A percentile compares a stretch with the other conserved stretches of the same genome.
Conservation (phyloP, 2,329 filamentous ascomycete species). For the Xylariaceae sp. region DNA sequence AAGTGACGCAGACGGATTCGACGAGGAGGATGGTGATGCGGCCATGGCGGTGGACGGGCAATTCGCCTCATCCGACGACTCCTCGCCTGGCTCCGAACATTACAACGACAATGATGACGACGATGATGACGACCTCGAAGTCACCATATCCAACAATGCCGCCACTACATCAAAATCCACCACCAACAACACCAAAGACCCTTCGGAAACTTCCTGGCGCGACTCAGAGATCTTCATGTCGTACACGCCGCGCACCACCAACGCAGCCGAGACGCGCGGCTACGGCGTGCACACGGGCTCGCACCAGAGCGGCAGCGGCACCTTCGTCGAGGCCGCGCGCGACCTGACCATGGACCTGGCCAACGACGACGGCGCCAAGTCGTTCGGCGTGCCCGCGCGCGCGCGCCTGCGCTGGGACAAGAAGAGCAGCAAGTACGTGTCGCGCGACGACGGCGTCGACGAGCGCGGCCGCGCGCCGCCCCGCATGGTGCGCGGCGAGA, state of each 20-base stretch:
- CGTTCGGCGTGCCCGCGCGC: conserved; percentile 76
- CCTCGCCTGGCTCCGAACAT: conserved; percentile 41
- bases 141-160: conserved; percentile 67
- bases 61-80: conserved; percentile 38
- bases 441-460: conserved; percentile 88
- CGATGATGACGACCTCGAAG: conserved; percentile 67
- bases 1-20: conserved; percentile 16
- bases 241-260: conserved; percentile 81
- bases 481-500: conserved; percentile 82
- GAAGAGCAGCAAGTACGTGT: conserved; percentile 93
- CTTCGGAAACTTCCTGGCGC: conserved; percentile 65
- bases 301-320: conserved; percentile 48
- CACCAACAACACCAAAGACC: conserved; percentile 49
- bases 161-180: conserved; percentile 39
- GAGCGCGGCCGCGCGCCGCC: conserved; percentile 71
- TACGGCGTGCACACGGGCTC: conserved; percentile 87
- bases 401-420: conserved; percentile 93
- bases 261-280: conserved; percentile 83
- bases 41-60: conserved; percentile 33
- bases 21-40: conserved; percentile 37
- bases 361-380: conserved; percentile 81
- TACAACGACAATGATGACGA: conserved; percentile 43
- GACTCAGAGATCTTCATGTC: conserved; percentile 96
- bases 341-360: conserved; percentile 88
- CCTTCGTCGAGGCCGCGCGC: conserved; percentile 87